These are phyloP conservation scores for Cladosporium sp. DNA, from an alignment of 2,329 filamentous ascomycete genomes.

Conservation along the genomic window DNA sequence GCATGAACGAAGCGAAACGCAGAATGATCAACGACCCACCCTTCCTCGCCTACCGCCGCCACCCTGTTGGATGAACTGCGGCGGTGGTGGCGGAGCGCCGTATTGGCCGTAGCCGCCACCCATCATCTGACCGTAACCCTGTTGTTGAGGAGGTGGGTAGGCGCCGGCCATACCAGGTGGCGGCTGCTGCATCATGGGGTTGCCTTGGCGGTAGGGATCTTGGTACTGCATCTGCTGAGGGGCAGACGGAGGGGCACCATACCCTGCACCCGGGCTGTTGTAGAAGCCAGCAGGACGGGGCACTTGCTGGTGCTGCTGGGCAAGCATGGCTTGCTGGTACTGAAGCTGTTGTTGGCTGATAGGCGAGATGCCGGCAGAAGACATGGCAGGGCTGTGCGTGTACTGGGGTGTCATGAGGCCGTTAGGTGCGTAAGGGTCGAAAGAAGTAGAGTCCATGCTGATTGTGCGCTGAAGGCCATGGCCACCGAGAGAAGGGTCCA, in stretches of 20 bases:
- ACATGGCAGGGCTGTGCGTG: slow-evolving; percentile 41
- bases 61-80: slow-evolving; percentile 14
- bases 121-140: slow-evolving; percentile 30
- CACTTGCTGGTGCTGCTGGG: slow-evolving; percentile 41
- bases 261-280: slow-evolving; percentile 30
- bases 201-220: slow-evolving; percentile 46
- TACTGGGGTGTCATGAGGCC: slow-evolving; percentile 39
- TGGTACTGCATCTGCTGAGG: slow-evolving; percentile 34
- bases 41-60: slow-evolving; percentile 19
- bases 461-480: slow-evolving; percentile 48
- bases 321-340: slow-evolving; percentile 56
- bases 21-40: background rate
- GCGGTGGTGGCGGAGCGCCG: slow-evolving; percentile 9
- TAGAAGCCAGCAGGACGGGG: slow-evolving; percentile 37
- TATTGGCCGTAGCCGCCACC: slow-evolving; percentile 17
- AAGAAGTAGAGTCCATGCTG: slow-evolving; percentile 53
- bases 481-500: slow-evolving; percentile 40
- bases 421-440: slow-evolving; percentile 49
- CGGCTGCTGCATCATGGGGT: slow-evolving; percentile 36
- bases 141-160: slow-evolving; percentile 25
- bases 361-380: slow-evolving; percentile 38
- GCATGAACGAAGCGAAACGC: background rate
- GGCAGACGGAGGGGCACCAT: slow-evolving; percentile 32
- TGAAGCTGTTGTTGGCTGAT: slow-evolving; percentile 60
- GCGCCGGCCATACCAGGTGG: slow-evolving; percentile 23